phyloP scores from a whole-genome alignment of 306 rosid species.

The Castanea mollissima region DNA sequence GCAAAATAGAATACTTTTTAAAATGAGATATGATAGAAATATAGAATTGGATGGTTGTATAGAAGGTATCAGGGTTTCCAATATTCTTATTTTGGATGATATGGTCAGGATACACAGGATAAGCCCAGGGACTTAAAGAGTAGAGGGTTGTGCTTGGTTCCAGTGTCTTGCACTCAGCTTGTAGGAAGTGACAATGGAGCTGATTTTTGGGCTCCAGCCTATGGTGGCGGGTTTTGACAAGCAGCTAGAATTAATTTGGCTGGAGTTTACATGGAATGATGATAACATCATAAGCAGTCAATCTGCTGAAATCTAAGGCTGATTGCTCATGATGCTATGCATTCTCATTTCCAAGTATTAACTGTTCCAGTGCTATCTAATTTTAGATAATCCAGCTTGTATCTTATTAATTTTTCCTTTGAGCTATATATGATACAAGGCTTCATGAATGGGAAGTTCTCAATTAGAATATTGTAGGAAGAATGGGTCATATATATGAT shows the following conservation, averaged over 20 bases:
- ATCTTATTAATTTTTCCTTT: not conserved
- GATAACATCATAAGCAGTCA: slow-evolving; percentile 74
- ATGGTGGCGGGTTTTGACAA: slow-evolving; percentile 40
- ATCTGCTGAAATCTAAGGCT: slow-evolving; percentile 48
- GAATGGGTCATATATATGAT: not conserved
- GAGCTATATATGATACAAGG: not conserved
- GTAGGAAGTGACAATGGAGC: slow-evolving; percentile 79
- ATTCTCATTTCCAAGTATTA: slow-evolving; percentile 8
- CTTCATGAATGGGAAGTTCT: not conserved
- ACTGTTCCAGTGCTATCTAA: not conserved
- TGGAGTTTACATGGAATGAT: slow-evolving; percentile 11
- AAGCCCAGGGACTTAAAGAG: slow-evolving; percentile 62
- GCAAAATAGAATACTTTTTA: not conserved
- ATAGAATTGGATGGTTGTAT: not conserved
- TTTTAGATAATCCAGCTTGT: not conserved
- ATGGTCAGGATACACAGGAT: slow-evolving; percentile 32
- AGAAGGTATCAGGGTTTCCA: not conserved
- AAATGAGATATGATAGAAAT: not conserved
- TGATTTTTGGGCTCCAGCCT: slow-evolving; percentile 82
- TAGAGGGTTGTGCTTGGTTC: slow-evolving; percentile 83
- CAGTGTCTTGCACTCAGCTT: slow-evolving; percentile 68
- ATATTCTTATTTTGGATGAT: not conserved
- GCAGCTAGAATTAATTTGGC: not conserved
- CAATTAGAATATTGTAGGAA: not conserved
- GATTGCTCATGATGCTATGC: slow-evolving; percentile 84